A percentile compares a stretch with the other conserved stretches of the same genome.
phyloP scores from a whole-genome alignment of 176 grass and related monocot species.

The Carex cristatella region DNA sequence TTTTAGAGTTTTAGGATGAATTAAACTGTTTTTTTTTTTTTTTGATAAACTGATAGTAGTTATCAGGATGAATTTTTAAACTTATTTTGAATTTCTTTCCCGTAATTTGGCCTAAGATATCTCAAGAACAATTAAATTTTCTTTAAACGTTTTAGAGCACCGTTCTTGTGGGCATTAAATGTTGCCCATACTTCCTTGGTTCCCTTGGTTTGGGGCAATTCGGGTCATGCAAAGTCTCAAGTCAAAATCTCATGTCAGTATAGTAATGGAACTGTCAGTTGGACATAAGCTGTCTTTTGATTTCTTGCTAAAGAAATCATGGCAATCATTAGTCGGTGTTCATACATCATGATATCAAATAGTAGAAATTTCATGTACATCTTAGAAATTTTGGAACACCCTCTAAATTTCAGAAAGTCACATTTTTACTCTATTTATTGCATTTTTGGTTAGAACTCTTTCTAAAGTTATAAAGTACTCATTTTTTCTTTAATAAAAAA shows the following conservation, averaged over 20 bases:
- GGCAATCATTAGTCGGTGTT: background rate
- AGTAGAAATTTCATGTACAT: too few species aligned
- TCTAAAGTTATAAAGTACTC: too few species aligned
- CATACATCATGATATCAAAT: background rate
- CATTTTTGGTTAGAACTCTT: too few species aligned
- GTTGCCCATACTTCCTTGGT: background rate
- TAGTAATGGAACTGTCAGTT: background rate
- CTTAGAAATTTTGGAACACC: too few species aligned
- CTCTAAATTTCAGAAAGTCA: too few species aligned
- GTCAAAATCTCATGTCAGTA: background rate
- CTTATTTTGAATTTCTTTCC: background rate
- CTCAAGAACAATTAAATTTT: background rate
- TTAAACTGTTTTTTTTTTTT: too few species aligned
- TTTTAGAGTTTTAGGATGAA: too few species aligned
- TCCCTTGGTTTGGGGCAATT: background rate
- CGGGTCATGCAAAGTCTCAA: background rate
- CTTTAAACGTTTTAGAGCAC: background rate
- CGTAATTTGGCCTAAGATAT: background rate
- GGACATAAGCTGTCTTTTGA: background rate
- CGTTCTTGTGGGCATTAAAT: background rate
- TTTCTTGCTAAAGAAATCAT: background rate
- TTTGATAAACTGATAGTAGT: too few species aligned
- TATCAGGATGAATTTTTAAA: background rate
- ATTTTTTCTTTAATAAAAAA: too few species aligned
- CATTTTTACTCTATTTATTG: too few species aligned